phyloP scores from a whole-genome alignment of 2,329 filamentous ascomycete species.

The Chrysosporium keratinophilum region DNA sequence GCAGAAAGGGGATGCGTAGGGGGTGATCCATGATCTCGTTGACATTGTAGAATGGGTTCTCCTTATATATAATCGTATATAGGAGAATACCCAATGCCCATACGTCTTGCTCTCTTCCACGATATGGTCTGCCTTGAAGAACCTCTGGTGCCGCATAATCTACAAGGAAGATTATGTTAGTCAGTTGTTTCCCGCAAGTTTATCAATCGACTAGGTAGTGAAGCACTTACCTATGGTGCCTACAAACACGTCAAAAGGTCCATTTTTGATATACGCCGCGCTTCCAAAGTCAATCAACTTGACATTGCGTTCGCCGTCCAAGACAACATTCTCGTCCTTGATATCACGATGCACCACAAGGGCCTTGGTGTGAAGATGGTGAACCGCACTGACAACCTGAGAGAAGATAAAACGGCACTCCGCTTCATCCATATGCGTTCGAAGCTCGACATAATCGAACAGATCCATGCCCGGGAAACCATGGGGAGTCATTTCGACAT shows the following conservation, averaged over 20 bases:
- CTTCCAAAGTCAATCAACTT: constrained; percentile 98
- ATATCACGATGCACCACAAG: constrained; percentile 94
- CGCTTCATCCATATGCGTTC: constrained; percentile 88
- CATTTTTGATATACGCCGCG: constrained; percentile 95
- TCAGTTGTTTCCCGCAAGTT: background rate
- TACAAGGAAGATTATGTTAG: constrained; percentile 32
- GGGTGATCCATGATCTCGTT: constrained; percentile 99
- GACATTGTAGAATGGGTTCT: constrained; percentile 97
- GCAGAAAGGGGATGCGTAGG: constrained; percentile 65
- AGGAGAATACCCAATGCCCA: constrained; percentile 95
- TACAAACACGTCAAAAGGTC: constrained; percentile 97
- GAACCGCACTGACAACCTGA: constrained; percentile 79
- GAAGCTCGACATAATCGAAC: constrained; percentile 96
- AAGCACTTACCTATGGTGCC: constrained; percentile 76
- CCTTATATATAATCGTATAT: constrained; percentile 98
- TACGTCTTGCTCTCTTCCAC: constrained; percentile 93
- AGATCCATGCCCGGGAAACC: constrained; percentile 95
- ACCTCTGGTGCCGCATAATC: constrained; percentile 99
- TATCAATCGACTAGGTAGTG: background rate
- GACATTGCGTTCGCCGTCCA: constrained; percentile 90
- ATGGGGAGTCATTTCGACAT: constrained; percentile 93
- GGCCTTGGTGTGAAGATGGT: constrained; percentile 83
- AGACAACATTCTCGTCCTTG: constrained; percentile 95
- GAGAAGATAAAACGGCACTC: constrained; percentile 93
- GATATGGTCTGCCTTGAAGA: constrained; percentile 79